A percentile compares a stretch with the other conserved stretches of the same genome.
phyloP scores from a whole-genome alignment of 768 basidiomycete genomes.

The Macrolepiota dolichaula region DNA sequence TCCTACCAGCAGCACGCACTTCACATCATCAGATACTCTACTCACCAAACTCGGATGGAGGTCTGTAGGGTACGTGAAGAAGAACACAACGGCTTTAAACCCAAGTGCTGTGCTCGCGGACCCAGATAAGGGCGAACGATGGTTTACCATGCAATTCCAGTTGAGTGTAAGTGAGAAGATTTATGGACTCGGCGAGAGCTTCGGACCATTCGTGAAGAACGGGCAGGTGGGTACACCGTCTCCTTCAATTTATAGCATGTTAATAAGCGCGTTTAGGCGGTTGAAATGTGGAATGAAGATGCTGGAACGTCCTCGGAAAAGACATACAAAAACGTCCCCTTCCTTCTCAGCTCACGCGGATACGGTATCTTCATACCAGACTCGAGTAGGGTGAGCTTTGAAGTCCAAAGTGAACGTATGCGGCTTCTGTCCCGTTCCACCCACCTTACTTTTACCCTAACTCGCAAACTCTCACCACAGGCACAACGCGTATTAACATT shows the following conservation, averaged over 20 bases:
- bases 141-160: constrained; percentile 33
- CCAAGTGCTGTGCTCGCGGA: constrained; percentile 19
- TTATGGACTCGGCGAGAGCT: constrained; percentile 45
- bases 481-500: constrained; percentile 27
- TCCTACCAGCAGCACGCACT: constrained; percentile 18
- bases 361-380: constrained; percentile 47
- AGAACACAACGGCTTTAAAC: constrained; percentile 17
- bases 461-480: constrained; percentile 19
- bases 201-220: constrained; percentile 45
- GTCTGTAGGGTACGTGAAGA: constrained; percentile 27
- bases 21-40: constrained; percentile 17
- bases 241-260: background rate
- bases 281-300: constrained; percentile 45
- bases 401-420: constrained; percentile 39
- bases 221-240: constrained; percentile 25
- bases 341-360: constrained; percentile 35
- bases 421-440: constrained; percentile 12
- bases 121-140: constrained; percentile 21
- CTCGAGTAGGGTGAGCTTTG: constrained; percentile 43
- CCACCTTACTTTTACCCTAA: constrained; percentile 10
- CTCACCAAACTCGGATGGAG: constrained; percentile 29
- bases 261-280: constrained; percentile 13
- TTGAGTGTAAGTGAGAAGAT: constrained; percentile 40
- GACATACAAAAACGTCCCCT: constrained; percentile 34
- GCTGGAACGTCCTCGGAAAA: constrained; percentile 37